Percentiles rank a stretch among this genome's conserved stretches.
Evolutionary conservation across 2,329 filamentous ascomycete genomes (phyloP).

Genomic region (Diaporthe destruens): DNA sequence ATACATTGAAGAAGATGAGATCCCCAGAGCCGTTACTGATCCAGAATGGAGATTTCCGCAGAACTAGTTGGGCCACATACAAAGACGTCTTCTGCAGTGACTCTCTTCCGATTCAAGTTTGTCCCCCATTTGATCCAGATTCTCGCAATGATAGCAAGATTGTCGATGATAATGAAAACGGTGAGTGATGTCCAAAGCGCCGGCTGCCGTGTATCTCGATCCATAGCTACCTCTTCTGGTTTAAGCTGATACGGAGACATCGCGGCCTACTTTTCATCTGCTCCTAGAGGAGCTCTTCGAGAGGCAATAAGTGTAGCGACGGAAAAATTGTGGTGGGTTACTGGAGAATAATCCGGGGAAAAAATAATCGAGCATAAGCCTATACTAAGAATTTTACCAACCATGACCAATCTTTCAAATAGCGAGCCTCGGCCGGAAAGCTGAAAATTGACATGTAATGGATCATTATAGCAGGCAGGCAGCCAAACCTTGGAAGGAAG

Average conservation of each 20-base stretch:
- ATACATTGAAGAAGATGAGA: background rate
- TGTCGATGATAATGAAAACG: background rate
- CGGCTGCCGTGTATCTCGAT: constrained; percentile 3
- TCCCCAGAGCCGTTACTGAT: background rate
- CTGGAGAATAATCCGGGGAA: background rate
- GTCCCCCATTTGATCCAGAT: constrained; percentile 13
- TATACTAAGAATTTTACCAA: background rate
- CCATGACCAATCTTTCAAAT: no score
- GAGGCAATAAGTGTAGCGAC: background rate
- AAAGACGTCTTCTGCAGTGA: constrained; percentile 18
- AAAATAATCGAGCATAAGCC: background rate
- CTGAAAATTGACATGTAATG: background rate
- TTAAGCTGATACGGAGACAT: background rate
- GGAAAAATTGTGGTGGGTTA: background rate
- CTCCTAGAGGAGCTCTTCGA: background rate
- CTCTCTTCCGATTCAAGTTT: background rate
- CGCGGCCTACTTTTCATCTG: background rate
- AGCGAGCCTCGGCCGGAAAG: background rate
- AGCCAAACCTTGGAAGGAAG: constrained; percentile 5
- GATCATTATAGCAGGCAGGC: background rate
- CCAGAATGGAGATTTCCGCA: background rate
- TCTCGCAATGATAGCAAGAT: constrained; percentile 16
- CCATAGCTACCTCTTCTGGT: background rate
- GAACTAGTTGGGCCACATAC: background rate
- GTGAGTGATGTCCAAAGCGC: constrained; percentile 18